Percentiles rank a stretch among this genome's conserved stretches.
Conservation (phyloP, 2,329 filamentous ascomycete genomes). For the Monosporascus sp. region DNA sequence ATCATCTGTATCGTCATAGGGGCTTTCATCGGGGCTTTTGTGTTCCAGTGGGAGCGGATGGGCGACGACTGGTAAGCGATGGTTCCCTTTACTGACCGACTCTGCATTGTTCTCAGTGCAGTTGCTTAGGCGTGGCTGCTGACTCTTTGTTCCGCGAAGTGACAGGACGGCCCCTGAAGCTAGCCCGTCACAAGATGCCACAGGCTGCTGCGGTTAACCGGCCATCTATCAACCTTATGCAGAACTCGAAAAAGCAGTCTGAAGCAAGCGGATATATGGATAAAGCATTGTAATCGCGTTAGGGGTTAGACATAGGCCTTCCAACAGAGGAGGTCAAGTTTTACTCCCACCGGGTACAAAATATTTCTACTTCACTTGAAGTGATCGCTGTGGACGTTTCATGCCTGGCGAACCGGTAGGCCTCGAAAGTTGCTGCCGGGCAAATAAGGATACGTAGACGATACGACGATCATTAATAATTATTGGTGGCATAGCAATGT, state of each 20-base stretch:
- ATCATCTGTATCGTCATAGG: constrained; percentile 79
- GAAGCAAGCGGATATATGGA: too few species aligned
- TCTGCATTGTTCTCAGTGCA: constrained; percentile 67
- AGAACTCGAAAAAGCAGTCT: too few species aligned
- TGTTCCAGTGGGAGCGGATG: constrained; percentile 64
- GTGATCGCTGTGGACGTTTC: neutral
- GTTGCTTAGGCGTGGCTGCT: neutral
- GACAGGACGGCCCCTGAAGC: neutral
- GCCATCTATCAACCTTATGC: neutral
- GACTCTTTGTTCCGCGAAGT: neutral
- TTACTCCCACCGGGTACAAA: too few species aligned
- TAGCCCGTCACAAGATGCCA: constrained; percentile 4
- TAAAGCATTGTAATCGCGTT: too few species aligned
- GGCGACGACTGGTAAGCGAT: constrained; percentile 20
- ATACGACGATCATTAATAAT: neutral
- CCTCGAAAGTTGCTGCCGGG: neutral
- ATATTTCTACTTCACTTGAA: too few species aligned
- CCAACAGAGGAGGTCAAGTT: too few species aligned
- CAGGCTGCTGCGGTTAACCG: constrained; percentile 15
- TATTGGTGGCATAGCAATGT: neutral
- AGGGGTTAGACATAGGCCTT: too few species aligned
- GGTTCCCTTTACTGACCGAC: constrained; percentile 54
- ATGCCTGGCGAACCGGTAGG: too few species aligned
- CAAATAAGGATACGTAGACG: neutral
- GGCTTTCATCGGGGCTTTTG: constrained; percentile 64